These are phyloP conservation scores for Pyrus bretschneideri DNA, from an alignment of 306 rosid species.

Conservation along the genomic window DNA sequence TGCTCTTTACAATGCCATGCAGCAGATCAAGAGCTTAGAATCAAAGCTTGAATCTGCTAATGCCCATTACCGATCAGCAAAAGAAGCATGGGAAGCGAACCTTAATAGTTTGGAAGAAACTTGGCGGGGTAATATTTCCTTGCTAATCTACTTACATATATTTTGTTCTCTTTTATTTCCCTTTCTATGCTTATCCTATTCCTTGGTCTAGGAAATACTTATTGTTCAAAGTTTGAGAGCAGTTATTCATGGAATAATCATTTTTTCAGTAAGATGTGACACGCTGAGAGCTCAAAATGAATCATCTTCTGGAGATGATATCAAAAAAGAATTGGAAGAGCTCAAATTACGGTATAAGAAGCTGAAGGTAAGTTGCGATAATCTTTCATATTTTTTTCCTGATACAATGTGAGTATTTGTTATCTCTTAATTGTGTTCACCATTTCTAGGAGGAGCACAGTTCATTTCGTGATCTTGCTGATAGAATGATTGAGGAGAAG, in stretches of 20 bases:
- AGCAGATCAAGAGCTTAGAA: constrained; percentile 67
- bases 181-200: not conserved
- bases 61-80: constrained; percentile 61
- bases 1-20: constrained; percentile 47
- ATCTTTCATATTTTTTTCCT: constrained; percentile 13
- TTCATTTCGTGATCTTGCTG: constrained; percentile 90
- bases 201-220: constrained; percentile 4
- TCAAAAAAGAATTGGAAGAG: constrained; percentile 73
- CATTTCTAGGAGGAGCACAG: constrained; percentile 70
- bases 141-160: constrained; percentile 16
- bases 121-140: constrained; percentile 63
- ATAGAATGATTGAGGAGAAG: constrained; percentile 86
- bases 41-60: constrained; percentile 57
- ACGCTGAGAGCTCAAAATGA: constrained; percentile 73
- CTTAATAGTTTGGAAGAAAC: constrained; percentile 88
- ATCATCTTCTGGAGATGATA: constrained; percentile 53
- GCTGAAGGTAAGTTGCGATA: constrained; percentile 55
- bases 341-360: constrained; percentile 60
- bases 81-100: constrained; percentile 81
- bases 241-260: constrained; percentile 13
- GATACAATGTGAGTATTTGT: constrained; percentile 4
- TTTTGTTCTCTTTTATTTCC: constrained; percentile 5
- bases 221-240: not conserved
- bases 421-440: constrained; percentile 24
- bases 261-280: constrained; percentile 75